These are phyloP conservation scores for Phaeomoniella chlamydospora DNA, from an alignment of 2,329 filamentous ascomycete species.

Conservation along the genomic window DNA sequence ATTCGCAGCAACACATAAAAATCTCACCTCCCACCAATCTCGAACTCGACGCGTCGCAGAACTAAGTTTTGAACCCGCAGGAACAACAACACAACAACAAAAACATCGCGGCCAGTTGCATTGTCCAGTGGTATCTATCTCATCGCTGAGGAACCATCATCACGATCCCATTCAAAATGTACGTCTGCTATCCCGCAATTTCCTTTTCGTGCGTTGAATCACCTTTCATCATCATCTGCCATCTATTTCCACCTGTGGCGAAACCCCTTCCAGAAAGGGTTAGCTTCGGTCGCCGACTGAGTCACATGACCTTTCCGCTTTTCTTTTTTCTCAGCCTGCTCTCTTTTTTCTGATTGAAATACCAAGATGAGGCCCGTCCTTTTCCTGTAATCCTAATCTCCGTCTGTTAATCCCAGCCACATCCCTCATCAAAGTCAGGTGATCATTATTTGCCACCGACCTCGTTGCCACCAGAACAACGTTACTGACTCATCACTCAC, in stretches of 20 bases:
- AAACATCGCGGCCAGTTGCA: too few relatives aligned
- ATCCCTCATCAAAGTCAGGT: background rate
- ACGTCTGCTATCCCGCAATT: too few relatives aligned
- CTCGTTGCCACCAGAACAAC: background rate
- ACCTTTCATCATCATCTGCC: background rate
- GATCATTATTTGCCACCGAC: background rate
- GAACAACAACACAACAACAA: background rate
- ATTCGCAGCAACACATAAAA: conserved; percentile 3
- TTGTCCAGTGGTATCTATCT: too few relatives aligned
- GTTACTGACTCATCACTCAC: background rate
- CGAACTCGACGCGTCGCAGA: background rate
- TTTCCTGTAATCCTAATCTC: too few relatives aligned
- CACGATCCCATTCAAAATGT: too few relatives aligned
- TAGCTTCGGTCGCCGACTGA: background rate
- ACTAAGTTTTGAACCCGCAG: background rate
- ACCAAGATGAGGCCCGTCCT: too few relatives aligned
- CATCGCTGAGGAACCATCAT: too few relatives aligned
- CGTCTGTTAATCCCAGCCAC: too few relatives aligned
- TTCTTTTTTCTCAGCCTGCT: conserved; percentile 1
- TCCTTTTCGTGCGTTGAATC: too few relatives aligned
- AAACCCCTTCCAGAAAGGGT: background rate
- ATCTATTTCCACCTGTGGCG: background rate
- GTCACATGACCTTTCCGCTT: conserved; percentile 7
- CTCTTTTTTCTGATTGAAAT: too few relatives aligned
- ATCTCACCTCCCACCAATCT: conserved; percentile 2